Conservation (phyloP, 495 filamentous ascomycete genomes). For the Baudoinia panamericana region DNA sequence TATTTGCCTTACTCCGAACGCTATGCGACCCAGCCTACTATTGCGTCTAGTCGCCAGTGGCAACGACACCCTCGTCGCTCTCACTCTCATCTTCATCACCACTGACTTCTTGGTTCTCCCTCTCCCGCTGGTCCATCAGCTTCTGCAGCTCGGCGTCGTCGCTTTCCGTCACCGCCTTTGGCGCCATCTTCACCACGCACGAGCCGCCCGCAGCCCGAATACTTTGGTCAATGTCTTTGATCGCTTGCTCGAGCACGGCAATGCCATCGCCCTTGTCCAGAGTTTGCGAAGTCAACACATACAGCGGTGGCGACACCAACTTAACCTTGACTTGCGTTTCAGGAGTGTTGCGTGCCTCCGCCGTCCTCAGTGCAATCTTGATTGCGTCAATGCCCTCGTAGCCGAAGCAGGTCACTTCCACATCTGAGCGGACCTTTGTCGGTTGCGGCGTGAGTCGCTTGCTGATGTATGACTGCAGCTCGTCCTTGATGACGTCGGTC, state of each 20-base stretch:
- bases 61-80: constrained; percentile 59
- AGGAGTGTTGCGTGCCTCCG: constrained; percentile 74
- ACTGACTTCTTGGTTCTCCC: constrained; percentile 92
- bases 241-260: constrained; percentile 68
- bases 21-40: no score
- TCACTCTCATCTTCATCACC: constrained; percentile 91
- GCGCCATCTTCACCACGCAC: constrained; percentile 87
- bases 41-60: constrained; percentile 18
- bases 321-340: constrained; percentile 94
- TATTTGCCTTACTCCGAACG: no score
- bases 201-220: constrained; percentile 64
- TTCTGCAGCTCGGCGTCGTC: constrained; percentile 94
- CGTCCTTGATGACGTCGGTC: constrained; percentile 67
- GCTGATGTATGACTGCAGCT: constrained; percentile 83
- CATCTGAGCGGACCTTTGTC: constrained; percentile 93
- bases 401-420: constrained; percentile 95
- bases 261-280: constrained; percentile 85
- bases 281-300: constrained; percentile 85
- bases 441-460: constrained; percentile 94
- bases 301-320: constrained; percentile 87
- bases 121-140: constrained; percentile 97
- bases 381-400: constrained; percentile 98
- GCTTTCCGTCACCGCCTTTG: constrained; percentile 96
- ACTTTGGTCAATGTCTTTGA: constrained; percentile 62
- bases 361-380: constrained; percentile 73